Evolutionary conservation across 176 grass and related monocot genomes (phyloP), one percentile per base, ranked within the genome.

Genomic region (Cocos nucifera): DNA sequence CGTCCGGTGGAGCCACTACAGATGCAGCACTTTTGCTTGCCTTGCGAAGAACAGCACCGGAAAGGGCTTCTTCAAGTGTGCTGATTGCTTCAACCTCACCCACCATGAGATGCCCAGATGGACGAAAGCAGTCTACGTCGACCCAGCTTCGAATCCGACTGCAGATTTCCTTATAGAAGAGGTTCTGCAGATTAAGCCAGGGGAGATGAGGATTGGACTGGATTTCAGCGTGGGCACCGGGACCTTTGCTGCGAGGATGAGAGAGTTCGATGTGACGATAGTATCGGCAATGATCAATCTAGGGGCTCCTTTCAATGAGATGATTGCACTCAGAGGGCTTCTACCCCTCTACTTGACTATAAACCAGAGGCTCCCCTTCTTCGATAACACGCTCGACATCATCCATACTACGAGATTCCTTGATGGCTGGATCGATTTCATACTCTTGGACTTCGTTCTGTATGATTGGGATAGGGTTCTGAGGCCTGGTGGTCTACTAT

Each of bases 31-130:
- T 54, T 80, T 80, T 26, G 27, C 64, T 17, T 80, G 78, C 61
- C 78, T 80, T 15, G 70, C 71, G 1, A 74, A 20, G 63, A 80
- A 74, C 56, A 12, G 50, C 27, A 69, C 63, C 6, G 51, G 64
- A 18, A 80, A 80, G 39, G 78, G 78, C 19, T 80, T 80, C 71
- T 80, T 80, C 57, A 80, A 80, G 64, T 80, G 78, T 26, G 20
- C 70, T 5, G 70, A 80, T 28, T 80, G 78, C 71, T 80, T 80
- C 58, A 74, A 80, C 54, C 71, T 74, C 23, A 74, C 64, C 39
- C 50, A 63, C 57, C 78, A 80, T 60, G 78, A 80, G 58, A 56
- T 32, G 58, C 78, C 64, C 4, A 69, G 63, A 57, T 74, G 78
- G 78, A 63, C 57, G 64, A 15, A 69, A 54, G 24, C 55, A 4